phyloP scores from a whole-genome alignment of 768 basidiomycete species.

The Paxillus rubicundulus region DNA sequence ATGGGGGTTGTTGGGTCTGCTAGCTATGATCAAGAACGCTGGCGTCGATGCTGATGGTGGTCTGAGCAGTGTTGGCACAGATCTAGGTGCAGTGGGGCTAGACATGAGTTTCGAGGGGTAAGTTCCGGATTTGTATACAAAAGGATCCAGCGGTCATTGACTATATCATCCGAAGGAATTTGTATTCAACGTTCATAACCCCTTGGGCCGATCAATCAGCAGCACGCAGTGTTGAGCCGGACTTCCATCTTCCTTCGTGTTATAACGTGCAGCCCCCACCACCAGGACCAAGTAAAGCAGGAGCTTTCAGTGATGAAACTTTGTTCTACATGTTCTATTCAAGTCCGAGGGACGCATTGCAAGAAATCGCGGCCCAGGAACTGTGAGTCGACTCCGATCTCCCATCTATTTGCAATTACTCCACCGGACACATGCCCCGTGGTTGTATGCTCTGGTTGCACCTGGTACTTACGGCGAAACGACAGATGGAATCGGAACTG shows the following conservation, averaged over 20 bases:
- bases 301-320: conserved; percentile 91
- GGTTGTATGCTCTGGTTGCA: not conserved
- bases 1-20: conserved; percentile 86
- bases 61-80: conserved; percentile 82
- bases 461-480: conserved; percentile 6
- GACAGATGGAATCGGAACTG: conserved; percentile 89
- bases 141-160: conserved; percentile 15
- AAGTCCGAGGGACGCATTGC: conserved; percentile 84
- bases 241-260: conserved; percentile 86
- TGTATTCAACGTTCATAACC: conserved; percentile 92
- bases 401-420: conserved; percentile 6
- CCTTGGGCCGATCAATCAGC: conserved; percentile 94
- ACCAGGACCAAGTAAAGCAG: conserved; percentile 75
- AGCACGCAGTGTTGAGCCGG: conserved; percentile 84
- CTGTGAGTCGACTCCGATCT: conserved; percentile 57
- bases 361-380: conserved; percentile 94
- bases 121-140: conserved; percentile 37
- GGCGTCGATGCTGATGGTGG: conserved; percentile 74
- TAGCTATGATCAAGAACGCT: conserved; percentile 84
- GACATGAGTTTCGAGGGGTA: conserved; percentile 85
- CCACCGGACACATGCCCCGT: not conserved
- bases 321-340: conserved; percentile 99
- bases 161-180: conserved; percentile 45
- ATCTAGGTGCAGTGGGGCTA: conserved; percentile 88
- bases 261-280: conserved; percentile 91